A percentile compares a stretch with the other conserved stretches of the same genome.
Evolutionary conservation across 148 eudicot genomes (phyloP).

Genomic region (Cornus suecica): DNA sequence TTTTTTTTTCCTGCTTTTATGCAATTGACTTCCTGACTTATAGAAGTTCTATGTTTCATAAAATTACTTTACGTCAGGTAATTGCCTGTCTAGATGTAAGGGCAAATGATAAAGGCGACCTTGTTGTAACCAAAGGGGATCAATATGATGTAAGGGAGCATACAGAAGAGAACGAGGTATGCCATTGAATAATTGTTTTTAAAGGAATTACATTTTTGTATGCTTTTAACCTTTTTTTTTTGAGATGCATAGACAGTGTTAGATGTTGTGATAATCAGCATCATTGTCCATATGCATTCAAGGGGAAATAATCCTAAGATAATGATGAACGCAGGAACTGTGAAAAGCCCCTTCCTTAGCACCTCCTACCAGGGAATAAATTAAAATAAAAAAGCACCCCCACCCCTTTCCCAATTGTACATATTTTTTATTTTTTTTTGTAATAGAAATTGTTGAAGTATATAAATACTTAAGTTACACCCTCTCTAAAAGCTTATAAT

Average conservation of each 20-base stretch:
- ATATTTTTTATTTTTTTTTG: too few relatives aligned
- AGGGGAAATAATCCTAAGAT: too few relatives aligned
- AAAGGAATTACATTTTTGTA: background rate
- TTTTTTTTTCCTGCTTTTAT: background rate
- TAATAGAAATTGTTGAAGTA: too few relatives aligned
- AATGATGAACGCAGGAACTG: too few relatives aligned
- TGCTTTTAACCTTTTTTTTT: background rate
- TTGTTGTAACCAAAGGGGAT: slow-evolving; percentile 99
- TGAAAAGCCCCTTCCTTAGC: too few relatives aligned
- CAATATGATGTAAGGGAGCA: slow-evolving; percentile 97
- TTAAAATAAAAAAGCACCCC: too few relatives aligned
- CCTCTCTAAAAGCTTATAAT: too few relatives aligned
- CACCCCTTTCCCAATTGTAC: too few relatives aligned
- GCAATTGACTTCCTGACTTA: background rate
- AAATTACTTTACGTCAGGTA: slow-evolving; percentile 42
- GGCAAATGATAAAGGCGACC: slow-evolving; percentile 90
- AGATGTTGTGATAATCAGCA: background rate
- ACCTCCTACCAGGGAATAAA: too few relatives aligned
- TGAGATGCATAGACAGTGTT: background rate
- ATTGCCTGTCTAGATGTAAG: slow-evolving; percentile 99
- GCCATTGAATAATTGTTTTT: background rate
- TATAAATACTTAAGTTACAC: too few relatives aligned
- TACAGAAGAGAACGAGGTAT: slow-evolving; percentile 82
- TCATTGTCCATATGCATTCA: background rate
- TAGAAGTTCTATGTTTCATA: background rate